Percentiles rank a stretch among this genome's conserved stretches.
Conservation (phyloP, 2,329 filamentous ascomycete genomes). For the Alternaria sp. region DNA sequence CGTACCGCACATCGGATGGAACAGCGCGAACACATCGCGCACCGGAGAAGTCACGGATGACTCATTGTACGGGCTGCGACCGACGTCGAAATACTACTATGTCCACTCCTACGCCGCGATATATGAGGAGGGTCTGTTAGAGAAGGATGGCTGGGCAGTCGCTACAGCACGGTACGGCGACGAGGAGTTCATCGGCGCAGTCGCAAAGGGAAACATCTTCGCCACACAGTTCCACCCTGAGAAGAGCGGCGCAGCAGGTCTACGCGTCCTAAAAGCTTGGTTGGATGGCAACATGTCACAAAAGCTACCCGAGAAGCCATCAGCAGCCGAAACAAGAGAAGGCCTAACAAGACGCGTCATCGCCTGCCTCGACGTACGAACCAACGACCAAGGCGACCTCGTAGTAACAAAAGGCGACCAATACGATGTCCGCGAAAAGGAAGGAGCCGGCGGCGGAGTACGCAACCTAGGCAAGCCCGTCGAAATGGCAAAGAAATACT, state of each 20-base stretch:
- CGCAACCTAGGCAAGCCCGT: conserved; percentile 97
- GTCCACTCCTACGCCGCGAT: conserved; percentile 92
- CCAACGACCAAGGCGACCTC: conserved; percentile 92
- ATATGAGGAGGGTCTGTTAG: conserved; percentile 75
- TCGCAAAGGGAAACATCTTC: conserved; percentile 83
- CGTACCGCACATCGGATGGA: conserved; percentile 99
- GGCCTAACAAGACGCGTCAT: conserved; percentile 93
- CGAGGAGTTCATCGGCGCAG: conserved; percentile 89
- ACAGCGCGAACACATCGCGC: conserved; percentile 74
- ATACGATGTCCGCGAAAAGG: conserved; percentile 96
- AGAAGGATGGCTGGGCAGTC: conserved; percentile 86
- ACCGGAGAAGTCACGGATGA: conserved; percentile 51
- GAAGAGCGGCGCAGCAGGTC: conserved; percentile 89
- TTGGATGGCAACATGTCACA: conserved; percentile 71
- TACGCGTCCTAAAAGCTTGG: conserved; percentile 85
- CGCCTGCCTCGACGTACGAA: conserved; percentile 92
- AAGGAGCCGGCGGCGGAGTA: conserved; percentile 65
- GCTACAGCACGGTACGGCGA: conserved; percentile 86
- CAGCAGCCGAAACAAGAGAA: conserved; percentile 53
- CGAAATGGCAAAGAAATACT: conserved; percentile 91
- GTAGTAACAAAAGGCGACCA: conserved; percentile 99
- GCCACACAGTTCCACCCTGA: conserved; percentile 98
- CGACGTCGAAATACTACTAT: conserved; percentile 96
- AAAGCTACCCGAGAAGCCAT: conserved; percentile 54
- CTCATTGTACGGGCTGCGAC: conserved; percentile 77